phyloP scores from a whole-genome alignment of 805 yeast genomes.

The Teunomyces atbi region DNA sequence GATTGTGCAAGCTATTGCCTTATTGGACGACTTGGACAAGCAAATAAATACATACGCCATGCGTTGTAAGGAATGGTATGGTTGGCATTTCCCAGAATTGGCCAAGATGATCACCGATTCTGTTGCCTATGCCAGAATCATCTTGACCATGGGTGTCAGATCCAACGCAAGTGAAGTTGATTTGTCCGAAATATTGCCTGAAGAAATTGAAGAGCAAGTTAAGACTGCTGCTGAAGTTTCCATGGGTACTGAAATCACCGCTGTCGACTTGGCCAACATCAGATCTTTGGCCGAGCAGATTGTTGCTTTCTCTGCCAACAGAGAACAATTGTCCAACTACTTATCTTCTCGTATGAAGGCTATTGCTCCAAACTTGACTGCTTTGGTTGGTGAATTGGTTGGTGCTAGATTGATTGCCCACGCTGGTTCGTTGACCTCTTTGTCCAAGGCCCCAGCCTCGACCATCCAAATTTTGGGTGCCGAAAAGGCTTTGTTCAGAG shows the following conservation, averaged over 20 bases:
- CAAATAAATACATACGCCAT: constrained; percentile 97
- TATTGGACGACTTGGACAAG: constrained; percentile 94
- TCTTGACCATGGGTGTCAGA: constrained; percentile 91
- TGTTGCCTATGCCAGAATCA: constrained; percentile 92
- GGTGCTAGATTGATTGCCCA: constrained; percentile 99
- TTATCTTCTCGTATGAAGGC: constrained; percentile 95
- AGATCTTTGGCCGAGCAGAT: constrained; percentile 92
- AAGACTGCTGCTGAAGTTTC: constrained; percentile 97
- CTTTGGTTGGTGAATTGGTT: constrained; percentile 94
- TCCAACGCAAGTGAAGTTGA: constrained; percentile 89
- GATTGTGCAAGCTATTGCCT: constrained; percentile 98
- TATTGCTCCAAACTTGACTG: constrained; percentile 95
- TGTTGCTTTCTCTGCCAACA: constrained; percentile 91
- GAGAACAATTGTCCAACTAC: constrained; percentile 93
- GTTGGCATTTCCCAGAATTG: constrained; percentile 99
- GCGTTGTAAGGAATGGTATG: constrained; percentile 99
- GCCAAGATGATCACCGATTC: constrained; percentile 96
- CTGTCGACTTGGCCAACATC: constrained; percentile 83
- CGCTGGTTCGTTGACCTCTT: constrained; percentile 89
- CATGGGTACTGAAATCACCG: constrained; percentile 99
- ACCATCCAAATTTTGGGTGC: constrained; percentile 98
- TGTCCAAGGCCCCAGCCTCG: constrained; percentile 98
- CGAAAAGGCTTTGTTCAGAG: constrained; percentile 98
- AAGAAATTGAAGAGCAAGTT: constrained; percentile 54
- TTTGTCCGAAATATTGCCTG: constrained; percentile 52